These are phyloP conservation scores for Termitomyces sp. DNA, from an alignment of 768 basidiomycete genomes.

Conservation along the genomic window DNA sequence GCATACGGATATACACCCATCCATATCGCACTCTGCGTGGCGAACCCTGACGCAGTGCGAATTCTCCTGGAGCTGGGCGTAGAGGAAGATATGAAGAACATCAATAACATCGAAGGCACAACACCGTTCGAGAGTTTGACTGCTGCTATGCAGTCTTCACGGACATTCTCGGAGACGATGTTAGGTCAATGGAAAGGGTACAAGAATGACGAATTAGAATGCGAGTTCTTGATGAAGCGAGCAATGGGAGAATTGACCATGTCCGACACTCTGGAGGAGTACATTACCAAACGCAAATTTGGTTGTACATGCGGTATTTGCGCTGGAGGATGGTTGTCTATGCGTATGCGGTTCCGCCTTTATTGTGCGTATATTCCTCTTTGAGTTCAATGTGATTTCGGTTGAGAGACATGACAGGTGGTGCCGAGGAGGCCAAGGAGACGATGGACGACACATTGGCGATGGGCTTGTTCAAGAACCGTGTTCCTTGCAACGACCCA, in stretches of 20 bases:
- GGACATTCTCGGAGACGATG: conserved; percentile 1
- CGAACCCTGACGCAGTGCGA: neutral
- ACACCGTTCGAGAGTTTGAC: conserved; percentile 5
- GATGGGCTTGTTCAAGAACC: neutral
- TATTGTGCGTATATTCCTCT: neutral
- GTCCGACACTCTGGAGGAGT: conserved; percentile 7
- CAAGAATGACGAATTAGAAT: neutral
- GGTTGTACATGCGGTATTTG: conserved; percentile 23
- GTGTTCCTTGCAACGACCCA: neutral
- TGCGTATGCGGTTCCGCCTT: conserved; percentile 14
- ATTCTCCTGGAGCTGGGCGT: conserved; percentile 1
- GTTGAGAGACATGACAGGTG: neutral
- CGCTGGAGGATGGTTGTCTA: conserved; percentile 19
- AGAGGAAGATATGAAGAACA: conserved; percentile 2
- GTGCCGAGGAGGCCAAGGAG: neutral
- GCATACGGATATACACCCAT: conserved; percentile 1
- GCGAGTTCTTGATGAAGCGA: conserved; percentile 2
- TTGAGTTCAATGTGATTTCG: neutral
- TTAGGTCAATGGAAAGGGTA: conserved; percentile 6
- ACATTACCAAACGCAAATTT: conserved; percentile 14
- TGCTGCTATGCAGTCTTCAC: neutral
- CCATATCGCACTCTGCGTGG: neutral
- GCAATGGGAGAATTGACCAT: neutral
- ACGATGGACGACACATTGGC: neutral
- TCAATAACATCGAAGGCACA: neutral